A percentile compares a stretch with the other conserved stretches of the same genome.
phyloP scores from a whole-genome alignment of 192 early-diverging fungal species.

The Anaeromyces robustus region DNA sequence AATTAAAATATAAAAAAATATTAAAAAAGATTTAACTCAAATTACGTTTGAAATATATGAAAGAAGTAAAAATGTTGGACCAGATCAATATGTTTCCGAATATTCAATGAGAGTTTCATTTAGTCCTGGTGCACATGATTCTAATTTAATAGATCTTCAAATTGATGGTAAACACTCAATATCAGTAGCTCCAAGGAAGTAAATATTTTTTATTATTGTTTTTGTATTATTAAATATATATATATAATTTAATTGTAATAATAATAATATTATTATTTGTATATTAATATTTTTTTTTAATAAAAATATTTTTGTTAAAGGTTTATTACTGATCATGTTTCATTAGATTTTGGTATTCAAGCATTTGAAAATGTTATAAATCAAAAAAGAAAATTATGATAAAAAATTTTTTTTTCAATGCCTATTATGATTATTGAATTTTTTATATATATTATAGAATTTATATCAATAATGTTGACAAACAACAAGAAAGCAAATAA shows the following conservation, averaged over 20 bases:
- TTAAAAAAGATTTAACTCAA: constrained; percentile 65
- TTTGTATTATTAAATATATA: not conserved
- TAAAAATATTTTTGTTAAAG: not conserved
- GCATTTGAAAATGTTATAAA: not conserved
- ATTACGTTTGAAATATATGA: constrained; percentile 96
- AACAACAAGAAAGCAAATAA: no score
- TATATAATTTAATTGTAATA: no score
- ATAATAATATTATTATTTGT: no score
- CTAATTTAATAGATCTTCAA: constrained; percentile 75
- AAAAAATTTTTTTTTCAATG: no score
- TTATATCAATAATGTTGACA: no score
- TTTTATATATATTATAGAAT: no score
- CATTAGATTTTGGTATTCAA: not conserved
- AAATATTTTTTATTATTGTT: constrained; percentile 7
- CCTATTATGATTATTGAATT: no score
- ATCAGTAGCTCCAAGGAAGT: constrained; percentile 62
- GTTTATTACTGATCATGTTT: not conserved
- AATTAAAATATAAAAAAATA: no score
- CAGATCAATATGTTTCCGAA: constrained; percentile 28
- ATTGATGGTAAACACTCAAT: constrained; percentile 73
- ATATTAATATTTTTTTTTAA: not conserved
- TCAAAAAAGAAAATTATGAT: not conserved
- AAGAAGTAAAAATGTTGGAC: constrained; percentile 34
- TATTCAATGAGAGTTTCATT: constrained; percentile 81
- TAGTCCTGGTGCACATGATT: constrained; percentile 76